Base-by-base conservation (phyloP, 1,284 basidiomycete genomes). In the Agroathelia rolfsii region DNA sequence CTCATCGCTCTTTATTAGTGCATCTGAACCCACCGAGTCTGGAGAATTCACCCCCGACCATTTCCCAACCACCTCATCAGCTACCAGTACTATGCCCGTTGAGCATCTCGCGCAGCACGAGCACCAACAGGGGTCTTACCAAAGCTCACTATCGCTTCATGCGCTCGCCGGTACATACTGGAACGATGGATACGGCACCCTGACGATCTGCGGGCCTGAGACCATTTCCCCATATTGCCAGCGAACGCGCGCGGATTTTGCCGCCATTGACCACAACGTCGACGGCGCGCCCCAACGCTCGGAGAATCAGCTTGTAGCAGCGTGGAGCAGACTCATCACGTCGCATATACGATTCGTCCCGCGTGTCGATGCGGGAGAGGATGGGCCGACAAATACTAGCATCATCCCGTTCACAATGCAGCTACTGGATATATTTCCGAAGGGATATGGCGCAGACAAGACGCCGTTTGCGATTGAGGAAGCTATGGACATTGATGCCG, bases 151-250 rank as follows among this genome's bases (percentile, higher is more conserved):
- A 2, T 9, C 19, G 8, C 26, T 49, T 10, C 41, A 48, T 11
- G 35, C 28, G 2, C 48, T 52, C n/a, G 36, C 48, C 3, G 62
- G 62, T 3, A 59, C 53, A 0, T 64, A 59, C 40, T 9, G 30
- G 8, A 45, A 55, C 32, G 34, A 46, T 1, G 58, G 52, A 5
- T 63, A 64, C 17, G 59, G 56, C 18, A 28, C 46, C 6, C 35
- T 64, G 30, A 53, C 51, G 2, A 45, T 64, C 16, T 63, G 61
- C 32, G 35, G 46, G 10, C 39, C 53, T 0, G 37, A 33, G 3
- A 49, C 45, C 37, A 24, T 35, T 2, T 55, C 53, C 11, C 12
- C 36, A 16, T 40, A 54, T 40, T 58, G 45, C 44, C 13, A 42
- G 18, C 6, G 34, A 32, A 36, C 45, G 28, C 41, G 46, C 9